Evolutionary conservation across 2,329 filamentous ascomycete genomes (phyloP).

Genomic region (Colletotrichum sublineola): DNA sequence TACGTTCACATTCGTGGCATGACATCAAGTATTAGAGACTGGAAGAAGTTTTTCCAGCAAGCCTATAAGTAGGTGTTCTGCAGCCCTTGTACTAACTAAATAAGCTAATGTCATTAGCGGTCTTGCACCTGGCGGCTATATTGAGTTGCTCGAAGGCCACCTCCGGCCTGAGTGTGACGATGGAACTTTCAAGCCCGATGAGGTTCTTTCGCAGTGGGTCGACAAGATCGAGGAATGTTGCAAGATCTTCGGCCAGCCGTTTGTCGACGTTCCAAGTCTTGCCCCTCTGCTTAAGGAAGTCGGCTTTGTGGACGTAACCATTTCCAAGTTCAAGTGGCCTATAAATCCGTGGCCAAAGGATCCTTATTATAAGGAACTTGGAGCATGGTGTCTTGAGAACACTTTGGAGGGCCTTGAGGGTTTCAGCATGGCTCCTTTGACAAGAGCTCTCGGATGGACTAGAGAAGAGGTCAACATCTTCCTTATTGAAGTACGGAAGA

Average conservation of each 20-base stretch:
- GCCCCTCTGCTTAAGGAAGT: conserved; percentile 52
- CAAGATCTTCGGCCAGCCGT: conserved; percentile 51
- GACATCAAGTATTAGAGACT: conserved; percentile 56
- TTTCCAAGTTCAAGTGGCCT: conserved; percentile 49
- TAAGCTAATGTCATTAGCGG: conserved; percentile 1
- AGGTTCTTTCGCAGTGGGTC: conserved; percentile 45
- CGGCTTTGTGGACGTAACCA: conserved; percentile 52
- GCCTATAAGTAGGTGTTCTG: conserved; percentile 53
- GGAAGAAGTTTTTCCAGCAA: conserved; percentile 59
- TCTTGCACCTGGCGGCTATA: conserved; percentile 57
- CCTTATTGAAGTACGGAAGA: conserved; percentile 48
- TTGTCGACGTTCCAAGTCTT: conserved; percentile 53
- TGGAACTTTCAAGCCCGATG: conserved; percentile 37
- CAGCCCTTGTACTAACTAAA: too few relatives aligned
- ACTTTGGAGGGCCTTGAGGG: conserved; percentile 50
- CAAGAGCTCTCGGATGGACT: conserved; percentile 48
- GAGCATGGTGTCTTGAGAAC: too few relatives aligned
- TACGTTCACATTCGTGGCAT: conserved; percentile 45
- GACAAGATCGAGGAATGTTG: conserved; percentile 48
- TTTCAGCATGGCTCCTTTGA: conserved; percentile 49
- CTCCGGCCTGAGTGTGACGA: conserved; percentile 51
- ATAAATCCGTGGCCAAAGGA: conserved; percentile 54
- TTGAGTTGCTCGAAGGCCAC: conserved; percentile 54
- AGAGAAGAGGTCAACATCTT: conserved; percentile 49
- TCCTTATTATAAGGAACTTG: too few relatives aligned